These are phyloP conservation scores for Gentiana macrophylla DNA, from an alignment of 257 asterid species.

Conservation along the genomic window DNA sequence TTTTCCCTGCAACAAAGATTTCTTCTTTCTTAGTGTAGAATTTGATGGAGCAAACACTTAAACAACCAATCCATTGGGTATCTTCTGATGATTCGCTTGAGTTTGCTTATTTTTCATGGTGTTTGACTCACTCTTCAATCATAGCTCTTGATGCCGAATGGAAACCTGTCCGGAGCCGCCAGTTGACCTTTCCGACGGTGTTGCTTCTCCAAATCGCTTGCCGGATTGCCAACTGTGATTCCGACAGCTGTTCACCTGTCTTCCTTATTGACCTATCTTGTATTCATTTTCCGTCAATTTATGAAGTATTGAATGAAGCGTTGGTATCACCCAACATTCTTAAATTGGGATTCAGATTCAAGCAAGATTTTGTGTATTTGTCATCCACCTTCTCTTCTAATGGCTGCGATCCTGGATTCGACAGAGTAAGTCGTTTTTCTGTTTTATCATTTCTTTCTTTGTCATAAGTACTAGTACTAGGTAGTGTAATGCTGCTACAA, in stretches of 20 bases:
- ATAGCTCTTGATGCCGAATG: slow-evolving; percentile 93
- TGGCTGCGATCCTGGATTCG: slow-evolving; percentile 69
- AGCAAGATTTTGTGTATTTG: slow-evolving; percentile 80
- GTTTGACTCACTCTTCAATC: slow-evolving; percentile 51
- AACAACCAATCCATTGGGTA: slow-evolving; percentile 34
- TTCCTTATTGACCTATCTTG: slow-evolving; percentile 66
- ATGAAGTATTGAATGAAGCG: slow-evolving; percentile 38
- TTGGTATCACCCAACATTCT: slow-evolving; percentile 41
- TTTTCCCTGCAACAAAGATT: no score
- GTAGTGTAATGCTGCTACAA: no score
- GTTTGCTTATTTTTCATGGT: slow-evolving; percentile 43
- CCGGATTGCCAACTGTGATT: slow-evolving; percentile 18
- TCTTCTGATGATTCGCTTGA: slow-evolving; percentile 53
- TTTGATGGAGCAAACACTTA: slow-evolving; percentile 10
- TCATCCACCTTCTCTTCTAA: slow-evolving; percentile 64
- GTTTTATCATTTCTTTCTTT: no score
- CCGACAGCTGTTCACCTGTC: slow-evolving; percentile 16
- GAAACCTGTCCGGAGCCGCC: slow-evolving; percentile 59
- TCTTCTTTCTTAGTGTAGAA: no score
- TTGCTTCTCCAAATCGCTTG: slow-evolving; percentile 94
- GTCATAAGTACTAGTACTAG: no score
- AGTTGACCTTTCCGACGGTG: slow-evolving; percentile 63
- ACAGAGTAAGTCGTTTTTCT: slow-evolving; percentile 30
- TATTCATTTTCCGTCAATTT: slow-evolving; percentile 40
- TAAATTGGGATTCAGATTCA: slow-evolving; percentile 76